Percentiles rank a stretch among this genome's conserved stretches.
phyloP scores from a whole-genome alignment of 805 yeast species.

The Candida caryicola region DNA sequence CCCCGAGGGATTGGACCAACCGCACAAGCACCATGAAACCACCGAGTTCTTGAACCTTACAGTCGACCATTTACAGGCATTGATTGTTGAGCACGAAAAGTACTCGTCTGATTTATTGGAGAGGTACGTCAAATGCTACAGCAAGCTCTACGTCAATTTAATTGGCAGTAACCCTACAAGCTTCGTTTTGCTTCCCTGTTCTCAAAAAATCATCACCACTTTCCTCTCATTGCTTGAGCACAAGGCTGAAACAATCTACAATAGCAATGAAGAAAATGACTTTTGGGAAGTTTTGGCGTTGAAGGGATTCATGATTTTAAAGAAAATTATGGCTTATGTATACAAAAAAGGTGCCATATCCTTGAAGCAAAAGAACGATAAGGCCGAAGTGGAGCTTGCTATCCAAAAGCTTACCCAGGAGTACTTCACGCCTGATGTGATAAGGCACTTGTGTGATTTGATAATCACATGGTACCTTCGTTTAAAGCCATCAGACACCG shows the following conservation, averaged over 20 bases:
- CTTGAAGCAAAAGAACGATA: slow-evolving; percentile 61
- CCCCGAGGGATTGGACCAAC: slow-evolving; percentile 70
- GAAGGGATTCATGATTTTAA: slow-evolving; percentile 61
- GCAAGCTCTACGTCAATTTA: slow-evolving; percentile 67
- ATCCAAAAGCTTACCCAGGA: slow-evolving; percentile 49
- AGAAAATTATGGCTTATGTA: slow-evolving; percentile 58
- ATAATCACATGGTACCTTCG: slow-evolving; percentile 73
- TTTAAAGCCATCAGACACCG: slow-evolving; percentile 71
- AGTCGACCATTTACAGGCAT: slow-evolving; percentile 55
- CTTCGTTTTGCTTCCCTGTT: slow-evolving; percentile 64
- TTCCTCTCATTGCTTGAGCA: slow-evolving; percentile 58
- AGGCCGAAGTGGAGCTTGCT: slow-evolving; percentile 59
- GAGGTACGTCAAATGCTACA: slow-evolving; percentile 68
- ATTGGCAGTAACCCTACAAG: slow-evolving; percentile 62
- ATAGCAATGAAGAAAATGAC: slow-evolving; percentile 52
- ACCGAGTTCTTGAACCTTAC: slow-evolving; percentile 58
- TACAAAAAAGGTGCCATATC: slow-evolving; percentile 67
- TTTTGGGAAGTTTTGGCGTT: slow-evolving; percentile 77
- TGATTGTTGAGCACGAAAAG: slow-evolving; percentile 53
- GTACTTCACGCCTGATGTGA: slow-evolving; percentile 56
- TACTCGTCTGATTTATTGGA: slow-evolving; percentile 52
- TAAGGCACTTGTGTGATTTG: slow-evolving; percentile 60
- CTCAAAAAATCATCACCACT: slow-evolving; percentile 58
- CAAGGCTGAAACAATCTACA: slow-evolving; percentile 64
- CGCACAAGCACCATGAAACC: slow-evolving; percentile 55